Evolutionary conservation across 2,329 filamentous ascomycete genomes (phyloP).

Genomic region (Mollisiaceae sp.): DNA sequence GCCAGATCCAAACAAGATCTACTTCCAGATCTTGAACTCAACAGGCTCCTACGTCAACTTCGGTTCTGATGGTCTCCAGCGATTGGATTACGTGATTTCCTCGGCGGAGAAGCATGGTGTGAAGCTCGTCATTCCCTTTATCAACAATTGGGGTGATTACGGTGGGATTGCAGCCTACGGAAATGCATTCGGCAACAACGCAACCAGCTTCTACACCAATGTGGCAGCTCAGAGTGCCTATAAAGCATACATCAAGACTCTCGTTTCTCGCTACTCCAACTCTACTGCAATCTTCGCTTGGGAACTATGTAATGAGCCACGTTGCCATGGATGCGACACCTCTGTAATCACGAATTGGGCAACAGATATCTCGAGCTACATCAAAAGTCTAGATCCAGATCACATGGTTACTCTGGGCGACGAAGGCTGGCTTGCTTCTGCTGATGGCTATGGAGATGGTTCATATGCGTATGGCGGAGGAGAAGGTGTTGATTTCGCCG

Average conservation of each 20-base stretch:
- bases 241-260: constrained; percentile 59
- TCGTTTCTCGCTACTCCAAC: constrained; percentile 63
- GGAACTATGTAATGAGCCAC: constrained; percentile 71
- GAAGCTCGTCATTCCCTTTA: constrained; percentile 67
- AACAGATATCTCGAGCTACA: constrained; percentile 59
- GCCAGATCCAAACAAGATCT: constrained; percentile 50
- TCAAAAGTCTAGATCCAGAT: constrained; percentile 64
- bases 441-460: constrained; percentile 45
- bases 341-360: constrained; percentile 66
- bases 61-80: constrained; percentile 63
- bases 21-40: constrained; percentile 50
- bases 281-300: constrained; percentile 68
- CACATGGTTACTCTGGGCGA: constrained; percentile 70
- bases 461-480: constrained; percentile 50
- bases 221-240: constrained; percentile 59
- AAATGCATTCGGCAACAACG: constrained; percentile 56
- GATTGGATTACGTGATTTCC: constrained; percentile 68
- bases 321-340: constrained; percentile 64
- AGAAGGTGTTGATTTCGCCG: constrained; percentile 55
- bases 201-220: constrained; percentile 62
- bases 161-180: constrained; percentile 66
- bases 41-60: constrained; percentile 64
- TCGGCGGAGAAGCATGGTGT: constrained; percentile 62
- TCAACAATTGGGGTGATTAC: constrained; percentile 73
- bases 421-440: constrained; percentile 59